Base-by-base conservation (phyloP, 129 eudicot species). In the Lactuca saligna region DNA sequence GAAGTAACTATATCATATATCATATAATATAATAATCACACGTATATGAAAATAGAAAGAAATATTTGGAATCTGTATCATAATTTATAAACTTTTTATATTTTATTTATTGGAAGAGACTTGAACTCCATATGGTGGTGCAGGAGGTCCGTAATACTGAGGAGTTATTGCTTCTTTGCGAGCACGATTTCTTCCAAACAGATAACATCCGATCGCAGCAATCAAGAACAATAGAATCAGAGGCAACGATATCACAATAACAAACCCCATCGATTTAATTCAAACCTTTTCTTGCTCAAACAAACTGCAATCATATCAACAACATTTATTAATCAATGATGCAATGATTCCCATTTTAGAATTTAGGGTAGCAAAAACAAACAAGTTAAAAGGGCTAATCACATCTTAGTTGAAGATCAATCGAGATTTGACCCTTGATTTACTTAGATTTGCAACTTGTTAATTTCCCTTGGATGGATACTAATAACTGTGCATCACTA, bases 111-210 rank as follows among this genome's bases (percentile, higher is more conserved):
- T 15, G 60, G 70, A 37, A 35, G 16, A 2, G 57, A 37, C 17
- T 42, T 76, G 81, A 8, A 76, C 71, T 69, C 71, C 81, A 33
- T 76, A 69, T 14, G 81, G 81, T 65, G 81, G 81, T 69, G 81
- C 80, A 9, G 80, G 80, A 51, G 80, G 49, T 61, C 80, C 80
- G 17, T 68, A 51, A 69, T 69, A 76, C 16, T 76, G 75, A 53
- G 80, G 75, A 42, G 51, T 42, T 54, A 70, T 17, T 57, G 70
- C 44, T 42, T 76, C 75, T 1, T 17, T 39, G 20, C 80, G 80
- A 41, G 57, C 80, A 39, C 81, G 81, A 13, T 37, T 3, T 53
- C 17, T 69, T 44, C 81, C 81, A 33, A 17, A 54, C 32, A 76
- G 70, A 37, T 76, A 69, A 9, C 81, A 76, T 25, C 81, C 75